phyloP scores from a whole-genome alignment of 202 grass and related monocot genomes.

The Carex arenaria region DNA sequence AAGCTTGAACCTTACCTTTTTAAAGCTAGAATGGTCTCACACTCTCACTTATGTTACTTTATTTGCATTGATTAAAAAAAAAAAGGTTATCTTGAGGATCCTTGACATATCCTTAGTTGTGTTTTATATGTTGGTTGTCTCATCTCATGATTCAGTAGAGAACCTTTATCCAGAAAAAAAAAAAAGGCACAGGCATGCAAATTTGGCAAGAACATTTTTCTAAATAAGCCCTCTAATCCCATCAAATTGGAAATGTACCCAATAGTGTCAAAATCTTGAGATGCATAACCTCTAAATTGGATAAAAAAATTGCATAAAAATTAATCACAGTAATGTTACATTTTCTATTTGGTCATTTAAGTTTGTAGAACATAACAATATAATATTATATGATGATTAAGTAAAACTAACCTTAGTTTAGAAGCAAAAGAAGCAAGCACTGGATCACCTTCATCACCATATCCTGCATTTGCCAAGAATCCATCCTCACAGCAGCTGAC shows the following conservation, averaged over 20 bases:
- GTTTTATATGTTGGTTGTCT: neutral
- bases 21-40: neutral
- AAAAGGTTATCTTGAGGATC: neutral
- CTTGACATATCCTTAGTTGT: conserved; percentile 1
- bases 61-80: neutral
- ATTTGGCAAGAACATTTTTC: neutral
- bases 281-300: neutral
- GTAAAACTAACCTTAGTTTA: conserved; percentile 56
- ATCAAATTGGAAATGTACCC: neutral
- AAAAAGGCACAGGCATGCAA: neutral
- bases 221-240: neutral
- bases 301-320: neutral
- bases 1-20: neutral
- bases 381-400: neutral
- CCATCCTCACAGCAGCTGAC: conserved; percentile 65
- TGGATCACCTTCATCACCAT: conserved; percentile 29
- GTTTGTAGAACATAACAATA: neutral
- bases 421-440: conserved; percentile 65
- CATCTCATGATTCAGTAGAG: neutral
- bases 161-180: neutral
- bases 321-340: neutral
- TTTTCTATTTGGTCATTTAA: neutral
- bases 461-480: conserved; percentile 13
- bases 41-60: neutral
- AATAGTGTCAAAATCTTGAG: neutral